phyloP scores from a whole-genome alignment of 345 rosid genomes.

The Boechera divaricarpa region DNA sequence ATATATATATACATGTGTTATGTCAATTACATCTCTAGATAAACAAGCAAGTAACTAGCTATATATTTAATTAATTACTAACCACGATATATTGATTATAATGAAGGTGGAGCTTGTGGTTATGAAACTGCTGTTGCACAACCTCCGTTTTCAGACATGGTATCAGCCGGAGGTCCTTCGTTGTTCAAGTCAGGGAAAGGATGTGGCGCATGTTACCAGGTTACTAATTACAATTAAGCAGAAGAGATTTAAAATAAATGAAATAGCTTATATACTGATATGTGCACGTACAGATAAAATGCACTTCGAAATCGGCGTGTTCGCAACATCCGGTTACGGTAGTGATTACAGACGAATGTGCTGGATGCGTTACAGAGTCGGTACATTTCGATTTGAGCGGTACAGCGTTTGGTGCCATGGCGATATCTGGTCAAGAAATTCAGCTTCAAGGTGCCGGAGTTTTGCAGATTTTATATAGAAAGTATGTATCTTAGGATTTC shows the following conservation, averaged over 20 bases:
- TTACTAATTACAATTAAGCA: constrained; percentile 28
- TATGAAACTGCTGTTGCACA: constrained; percentile 49
- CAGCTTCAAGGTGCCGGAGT: constrained; percentile 60
- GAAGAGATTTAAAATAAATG: neutral
- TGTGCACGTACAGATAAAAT: constrained; percentile 59
- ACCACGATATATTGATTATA: neutral
- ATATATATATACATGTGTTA: neutral
- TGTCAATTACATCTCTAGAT: neutral
- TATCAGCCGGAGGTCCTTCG: constrained; percentile 66
- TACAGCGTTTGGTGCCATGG: constrained; percentile 78
- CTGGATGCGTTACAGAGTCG: constrained; percentile 54
- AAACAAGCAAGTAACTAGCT: neutral
- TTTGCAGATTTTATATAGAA: constrained; percentile 58
- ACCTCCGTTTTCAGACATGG: constrained; percentile 56
- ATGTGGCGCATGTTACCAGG: constrained; percentile 83
- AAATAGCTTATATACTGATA: neutral
- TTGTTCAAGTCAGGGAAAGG: constrained; percentile 62
- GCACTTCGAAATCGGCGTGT: constrained; percentile 58
- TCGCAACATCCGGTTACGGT: constrained; percentile 62
- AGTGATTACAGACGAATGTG: constrained; percentile 69
- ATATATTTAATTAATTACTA: neutral
- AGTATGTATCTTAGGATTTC: constrained; percentile 46
- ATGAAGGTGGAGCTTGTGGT: constrained; percentile 76
- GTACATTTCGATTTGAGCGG: constrained; percentile 78
- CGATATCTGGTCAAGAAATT: constrained; percentile 55